These are phyloP conservation scores for Cyberlindnera americana DNA, from an alignment of 805 yeast genomes.

Conservation along the genomic window DNA sequence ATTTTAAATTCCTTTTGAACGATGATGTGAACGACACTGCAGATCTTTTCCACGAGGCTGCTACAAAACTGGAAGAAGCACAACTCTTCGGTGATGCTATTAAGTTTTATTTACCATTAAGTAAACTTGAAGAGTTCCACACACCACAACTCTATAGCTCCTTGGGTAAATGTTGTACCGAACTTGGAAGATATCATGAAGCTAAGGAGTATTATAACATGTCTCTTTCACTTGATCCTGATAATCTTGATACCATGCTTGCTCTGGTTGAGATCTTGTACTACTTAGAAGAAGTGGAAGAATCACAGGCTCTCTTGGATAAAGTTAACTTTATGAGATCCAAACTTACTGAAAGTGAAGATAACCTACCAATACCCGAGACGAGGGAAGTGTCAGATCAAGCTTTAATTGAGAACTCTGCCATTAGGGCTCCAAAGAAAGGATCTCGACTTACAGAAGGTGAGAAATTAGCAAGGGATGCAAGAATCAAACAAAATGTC, in stretches of 20 bases:
- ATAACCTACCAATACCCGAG: background rate
- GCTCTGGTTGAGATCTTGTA: slow-evolving; percentile 81
- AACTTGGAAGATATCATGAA: slow-evolving; percentile 60
- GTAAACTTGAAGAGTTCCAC: slow-evolving; percentile 49
- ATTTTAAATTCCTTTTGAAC: slow-evolving; percentile 56
- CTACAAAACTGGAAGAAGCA: slow-evolving; percentile 62
- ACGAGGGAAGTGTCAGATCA: slow-evolving; percentile 5
- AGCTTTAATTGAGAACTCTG: slow-evolving; percentile 25
- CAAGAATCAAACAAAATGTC: slow-evolving; percentile 54
- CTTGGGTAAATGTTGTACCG: slow-evolving; percentile 75
- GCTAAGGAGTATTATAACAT: slow-evolving; percentile 59
- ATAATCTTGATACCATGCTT: slow-evolving; percentile 67
- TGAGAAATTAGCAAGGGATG: slow-evolving; percentile 54
- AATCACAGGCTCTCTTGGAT: slow-evolving; percentile 49
- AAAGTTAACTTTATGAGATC: slow-evolving; percentile 41
- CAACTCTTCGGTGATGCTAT: slow-evolving; percentile 77
- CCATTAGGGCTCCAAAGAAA: slow-evolving; percentile 27
- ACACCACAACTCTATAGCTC: slow-evolving; percentile 46
- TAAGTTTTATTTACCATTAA: slow-evolving; percentile 55
- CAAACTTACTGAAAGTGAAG: slow-evolving; percentile 16
- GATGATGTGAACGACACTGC: slow-evolving; percentile 57
- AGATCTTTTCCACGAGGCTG: slow-evolving; percentile 77
- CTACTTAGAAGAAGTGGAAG: slow-evolving; percentile 55
- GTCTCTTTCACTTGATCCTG: slow-evolving; percentile 53
- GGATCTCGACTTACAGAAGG: slow-evolving; percentile 33